Base-by-base conservation (phyloP, 352 stramenopile species). In the Nothophytophthora sp. region DNA sequence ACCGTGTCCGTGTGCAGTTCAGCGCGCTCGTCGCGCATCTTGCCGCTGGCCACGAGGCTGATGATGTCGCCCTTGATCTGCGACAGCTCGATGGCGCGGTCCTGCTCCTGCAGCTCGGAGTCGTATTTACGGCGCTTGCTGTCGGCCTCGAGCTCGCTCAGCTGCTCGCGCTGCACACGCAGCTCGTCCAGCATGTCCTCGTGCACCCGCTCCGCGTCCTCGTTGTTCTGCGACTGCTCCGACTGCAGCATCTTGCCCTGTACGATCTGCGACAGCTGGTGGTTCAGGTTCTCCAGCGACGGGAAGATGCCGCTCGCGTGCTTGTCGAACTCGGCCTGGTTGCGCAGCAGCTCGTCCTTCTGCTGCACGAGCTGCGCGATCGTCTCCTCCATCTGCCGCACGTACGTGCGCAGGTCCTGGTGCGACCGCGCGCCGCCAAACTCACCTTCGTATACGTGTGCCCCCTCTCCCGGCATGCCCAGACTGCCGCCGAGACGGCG, bases 261-360 rank as follows among this genome's bases (percentile, higher is more conserved):
- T 15, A 92, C 79, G 18, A 92, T 78, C 51, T 88, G 81, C 29
- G 79, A 88, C 5, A 92, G 57, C 46, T 90, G 76, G 48, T 90
- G 70, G 55, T 90, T 90, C 5, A 92, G 49, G n/a, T 82, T 76
- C 51, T 90, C 81, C 16, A 92, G 57, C 8, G 81, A 88, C 36
- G 81, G 81, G 50, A 92, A 92, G 52, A 92, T 90, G 10, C 81
- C 78, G 23, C 79, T 90, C n/a, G 81, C 81, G 42, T 92, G 81
- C 51, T 89, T 87, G 50, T 92, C 81, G 43, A 92, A 92, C 65
- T 89, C 79, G 1, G 65, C 76, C 42, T 90, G 81, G 53, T 92
- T 92, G 20, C 76, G 62, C 52, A 89, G 28, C 33, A 92, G 35
- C 50, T 89, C 81, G 39, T 88, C 78, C 49, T 88, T 88, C 48